A percentile compares a stretch with the other conserved stretches of the same genome.
Conservation (phyloP, 163 green algal genomes). For the Coccomyxa subellipsoidea region DNA sequence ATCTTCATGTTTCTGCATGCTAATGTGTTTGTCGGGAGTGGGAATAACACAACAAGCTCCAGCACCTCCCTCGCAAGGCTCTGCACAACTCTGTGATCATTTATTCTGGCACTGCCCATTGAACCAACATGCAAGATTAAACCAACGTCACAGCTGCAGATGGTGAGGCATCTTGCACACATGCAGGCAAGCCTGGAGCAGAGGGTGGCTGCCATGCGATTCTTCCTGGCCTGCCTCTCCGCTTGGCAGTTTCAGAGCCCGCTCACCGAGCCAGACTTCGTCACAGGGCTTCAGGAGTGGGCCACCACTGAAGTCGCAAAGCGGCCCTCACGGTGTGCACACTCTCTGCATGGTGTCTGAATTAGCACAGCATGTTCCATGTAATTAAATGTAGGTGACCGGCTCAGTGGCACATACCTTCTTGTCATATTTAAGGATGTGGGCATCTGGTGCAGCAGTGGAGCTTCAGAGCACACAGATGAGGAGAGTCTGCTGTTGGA, state of each 20-base stretch:
- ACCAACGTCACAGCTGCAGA: not conserved
- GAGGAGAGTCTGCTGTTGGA: conserved; percentile 26
- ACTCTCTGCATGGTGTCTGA: not conserved
- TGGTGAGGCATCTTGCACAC: conserved; percentile 29
- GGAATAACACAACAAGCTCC: no score
- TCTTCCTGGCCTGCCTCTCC: conserved; percentile 41
- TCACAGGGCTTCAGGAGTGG: conserved; percentile 36
- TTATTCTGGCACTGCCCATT: no score
- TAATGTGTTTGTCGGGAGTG: no score
- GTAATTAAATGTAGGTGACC: no score
- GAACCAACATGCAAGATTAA: no score
- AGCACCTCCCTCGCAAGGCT: no score
- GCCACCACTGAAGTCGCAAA: not conserved
- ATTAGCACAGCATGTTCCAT: not conserved
- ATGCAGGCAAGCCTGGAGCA: conserved; percentile 5
- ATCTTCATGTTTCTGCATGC: not conserved
- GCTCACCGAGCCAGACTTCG: conserved; percentile 32
- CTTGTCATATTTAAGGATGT: no score
- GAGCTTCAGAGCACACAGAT: not conserved
- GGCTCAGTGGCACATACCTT: no score
- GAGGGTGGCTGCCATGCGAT: conserved; percentile 34
- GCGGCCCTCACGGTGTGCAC: not conserved
- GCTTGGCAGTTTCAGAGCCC: conserved; percentile 48
- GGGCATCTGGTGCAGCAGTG: not conserved
- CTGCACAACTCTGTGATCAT: no score